Percentiles rank a stretch among this genome's conserved stretches.
These are phyloP conservation scores for Blastocystis sp. DNA, from an alignment of 352 stramenopile species.

Conservation along the genomic window DNA sequence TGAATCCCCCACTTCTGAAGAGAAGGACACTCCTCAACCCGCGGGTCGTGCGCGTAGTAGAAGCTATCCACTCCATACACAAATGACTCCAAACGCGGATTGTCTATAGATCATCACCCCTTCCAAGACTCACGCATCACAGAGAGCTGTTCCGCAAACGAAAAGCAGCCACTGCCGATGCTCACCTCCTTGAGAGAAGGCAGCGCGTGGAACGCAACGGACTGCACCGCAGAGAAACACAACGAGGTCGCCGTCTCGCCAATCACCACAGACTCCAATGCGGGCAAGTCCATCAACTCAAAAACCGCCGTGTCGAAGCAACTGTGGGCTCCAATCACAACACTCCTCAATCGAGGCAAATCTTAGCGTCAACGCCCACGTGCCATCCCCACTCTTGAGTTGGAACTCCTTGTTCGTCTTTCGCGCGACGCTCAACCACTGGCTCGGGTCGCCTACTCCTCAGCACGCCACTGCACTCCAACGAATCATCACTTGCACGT, in stretches of 20 bases:
- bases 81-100: not conserved
- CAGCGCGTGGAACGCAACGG: not conserved
- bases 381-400: not conserved
- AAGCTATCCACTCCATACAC: not conserved
- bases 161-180: not conserved
- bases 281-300: not conserved
- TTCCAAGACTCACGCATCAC: not conserved
- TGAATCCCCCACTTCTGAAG: not conserved
- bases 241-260: not conserved
- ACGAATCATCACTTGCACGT: not conserved
- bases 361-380: not conserved
- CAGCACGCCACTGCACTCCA: not conserved
- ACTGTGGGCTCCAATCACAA: not conserved
- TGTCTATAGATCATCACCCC: not conserved
- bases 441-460: not conserved
- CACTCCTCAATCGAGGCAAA: not conserved
- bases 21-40: not conserved
- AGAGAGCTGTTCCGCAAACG: not conserved
- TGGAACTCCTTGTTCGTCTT: not conserved
- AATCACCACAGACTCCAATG: not conserved
- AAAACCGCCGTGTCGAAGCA: not conserved
- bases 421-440: not conserved
- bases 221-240: not conserved
- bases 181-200: not conserved
- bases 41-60: not conserved